Evolutionary conservation across 495 filamentous ascomycete species (phyloP).

Genomic region (Penicillium pulvis): DNA sequence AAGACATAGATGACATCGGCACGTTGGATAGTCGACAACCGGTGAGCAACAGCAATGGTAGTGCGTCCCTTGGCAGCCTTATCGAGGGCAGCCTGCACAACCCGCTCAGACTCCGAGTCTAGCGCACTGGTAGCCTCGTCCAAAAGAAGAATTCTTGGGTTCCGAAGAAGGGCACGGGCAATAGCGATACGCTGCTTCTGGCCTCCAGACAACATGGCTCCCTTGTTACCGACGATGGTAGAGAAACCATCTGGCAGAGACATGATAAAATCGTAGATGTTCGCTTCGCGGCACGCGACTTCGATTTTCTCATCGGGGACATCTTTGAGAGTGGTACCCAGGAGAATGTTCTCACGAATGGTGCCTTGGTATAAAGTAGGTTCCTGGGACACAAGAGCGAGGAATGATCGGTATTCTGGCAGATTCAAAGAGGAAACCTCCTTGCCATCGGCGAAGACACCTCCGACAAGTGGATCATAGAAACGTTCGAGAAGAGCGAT

Average conservation of each 20-base stretch:
- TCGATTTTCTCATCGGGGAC: slow-evolving; percentile 63
- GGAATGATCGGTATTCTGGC: slow-evolving; percentile 59
- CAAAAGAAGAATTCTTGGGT: slow-evolving; percentile 59
- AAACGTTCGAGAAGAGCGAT: slow-evolving; percentile 81
- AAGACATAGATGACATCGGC: slow-evolving; percentile 10
- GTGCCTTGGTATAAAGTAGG: slow-evolving; percentile 84
- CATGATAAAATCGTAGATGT: slow-evolving; percentile 74
- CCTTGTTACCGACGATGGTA: slow-evolving; percentile 72
- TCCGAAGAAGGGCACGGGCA: slow-evolving; percentile 67
- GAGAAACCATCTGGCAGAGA: slow-evolving; percentile 68
- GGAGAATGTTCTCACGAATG: slow-evolving; percentile 74
- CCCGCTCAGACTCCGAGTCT: slow-evolving; percentile 5
- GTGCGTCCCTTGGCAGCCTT: neutral
- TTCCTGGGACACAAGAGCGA: slow-evolving; percentile 81
- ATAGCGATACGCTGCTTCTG: slow-evolving; percentile 81
- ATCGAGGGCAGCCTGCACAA: slow-evolving; percentile 6
- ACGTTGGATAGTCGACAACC: slow-evolving; percentile 4
- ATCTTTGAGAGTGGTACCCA: slow-evolving; percentile 56
- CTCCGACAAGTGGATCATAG: slow-evolving; percentile 71
- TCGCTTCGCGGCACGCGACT: slow-evolving; percentile 74
- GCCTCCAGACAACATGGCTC: slow-evolving; percentile 72
- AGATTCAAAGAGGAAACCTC: neutral
- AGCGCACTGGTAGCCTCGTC: slow-evolving; percentile 8
- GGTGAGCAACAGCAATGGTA: slow-evolving; percentile 8
- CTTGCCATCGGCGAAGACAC: slow-evolving; percentile 56